Evolutionary conservation across 768 basidiomycete genomes (phyloP).

Genomic region (Kwoniella mangroviensis): DNA sequence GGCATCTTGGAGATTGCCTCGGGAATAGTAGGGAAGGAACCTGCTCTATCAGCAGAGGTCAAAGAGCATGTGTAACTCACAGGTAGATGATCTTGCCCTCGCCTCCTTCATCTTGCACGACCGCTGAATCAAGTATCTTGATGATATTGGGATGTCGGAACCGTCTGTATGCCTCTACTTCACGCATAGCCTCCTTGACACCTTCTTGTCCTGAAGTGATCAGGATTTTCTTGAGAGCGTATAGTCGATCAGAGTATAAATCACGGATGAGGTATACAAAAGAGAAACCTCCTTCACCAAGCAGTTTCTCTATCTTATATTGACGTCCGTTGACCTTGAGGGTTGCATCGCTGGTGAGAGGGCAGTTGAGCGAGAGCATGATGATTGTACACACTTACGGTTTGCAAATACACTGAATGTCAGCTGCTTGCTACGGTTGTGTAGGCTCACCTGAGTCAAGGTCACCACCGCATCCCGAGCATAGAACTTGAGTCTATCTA

Average conservation of each 20-base stretch:
- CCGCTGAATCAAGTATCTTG: slow-evolving; percentile 89
- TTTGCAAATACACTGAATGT: slow-evolving; percentile 49
- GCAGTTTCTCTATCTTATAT: slow-evolving; percentile 86
- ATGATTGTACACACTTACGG: slow-evolving; percentile 61
- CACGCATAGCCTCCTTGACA: slow-evolving; percentile 67
- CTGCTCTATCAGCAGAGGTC: slow-evolving; percentile 32
- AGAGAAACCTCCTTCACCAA: slow-evolving; percentile 80
- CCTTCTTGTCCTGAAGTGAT: slow-evolving; percentile 64
- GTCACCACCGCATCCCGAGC: slow-evolving; percentile 54
- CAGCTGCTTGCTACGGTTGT: slow-evolving; percentile 9
- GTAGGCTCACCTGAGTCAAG: slow-evolving; percentile 43
- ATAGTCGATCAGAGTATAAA: slow-evolving; percentile 69
- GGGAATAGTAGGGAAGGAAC: slow-evolving; percentile 72
- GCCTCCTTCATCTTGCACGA: slow-evolving; percentile 89
- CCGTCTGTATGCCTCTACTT: slow-evolving; percentile 85
- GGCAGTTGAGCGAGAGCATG: background rate
- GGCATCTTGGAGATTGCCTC: slow-evolving; percentile 92
- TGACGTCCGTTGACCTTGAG: slow-evolving; percentile 95
- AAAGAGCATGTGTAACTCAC: slow-evolving; percentile 31
- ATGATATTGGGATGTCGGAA: slow-evolving; percentile 99
- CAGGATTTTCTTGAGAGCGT: slow-evolving; percentile 83
- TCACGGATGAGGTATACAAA: slow-evolving; percentile 59
- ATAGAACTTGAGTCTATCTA: slow-evolving; percentile 57
- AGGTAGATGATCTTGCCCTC: slow-evolving; percentile 95
- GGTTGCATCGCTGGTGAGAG: slow-evolving; percentile 64